These are phyloP conservation scores for Capniomyces stellatus DNA, from an alignment of 371 early-diverging fungal genomes.

Conservation along the genomic window DNA sequence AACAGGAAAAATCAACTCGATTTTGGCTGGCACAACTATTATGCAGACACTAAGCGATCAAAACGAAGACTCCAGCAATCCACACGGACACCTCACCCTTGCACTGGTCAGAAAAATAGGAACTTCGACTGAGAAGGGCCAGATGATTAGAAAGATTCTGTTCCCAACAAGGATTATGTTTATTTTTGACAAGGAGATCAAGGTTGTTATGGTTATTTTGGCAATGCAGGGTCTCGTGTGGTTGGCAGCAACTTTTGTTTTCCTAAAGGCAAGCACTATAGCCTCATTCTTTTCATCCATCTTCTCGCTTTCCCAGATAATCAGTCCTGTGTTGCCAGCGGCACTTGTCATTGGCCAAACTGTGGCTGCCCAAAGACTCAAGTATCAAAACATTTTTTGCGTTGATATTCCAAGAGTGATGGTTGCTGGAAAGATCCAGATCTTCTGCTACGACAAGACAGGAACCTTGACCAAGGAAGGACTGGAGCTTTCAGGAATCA, in stretches of 20 bases:
- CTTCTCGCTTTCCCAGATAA: slow-evolving; percentile 42
- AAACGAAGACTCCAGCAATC: not conserved
- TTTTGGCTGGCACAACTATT: slow-evolving; percentile 42
- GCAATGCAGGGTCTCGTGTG: slow-evolving; percentile 32
- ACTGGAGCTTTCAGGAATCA: slow-evolving; percentile 29
- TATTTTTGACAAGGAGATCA: slow-evolving; percentile 52
- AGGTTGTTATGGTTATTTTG: slow-evolving; percentile 39
- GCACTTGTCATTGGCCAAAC: slow-evolving; percentile 59
- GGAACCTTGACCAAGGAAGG: slow-evolving; percentile 39
- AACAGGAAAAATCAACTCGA: slow-evolving; percentile 32
- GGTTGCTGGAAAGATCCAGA: slow-evolving; percentile 70
- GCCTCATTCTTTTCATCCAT: slow-evolving; percentile 41
- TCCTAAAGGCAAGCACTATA: slow-evolving; percentile 37
- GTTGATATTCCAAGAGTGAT: slow-evolving; percentile 63
- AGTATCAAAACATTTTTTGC: slow-evolving; percentile 37
- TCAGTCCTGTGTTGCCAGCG: slow-evolving; percentile 47
- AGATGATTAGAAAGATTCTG: slow-evolving; percentile 54
- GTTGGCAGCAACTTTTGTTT: slow-evolving; percentile 32
- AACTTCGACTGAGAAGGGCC: slow-evolving; percentile 52
- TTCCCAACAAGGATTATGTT: slow-evolving; percentile 42
- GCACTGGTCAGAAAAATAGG: slow-evolving; percentile 31
- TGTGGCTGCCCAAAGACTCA: slow-evolving; percentile 51
- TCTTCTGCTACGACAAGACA: slow-evolving; percentile 76
- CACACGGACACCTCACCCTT: not conserved
- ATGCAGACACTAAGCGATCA: slow-evolving; percentile 20